A percentile compares a stretch with the other conserved stretches of the same genome.
Conservation (phyloP, 106 monocot genomes). For the Gastrodia elata region DNA sequence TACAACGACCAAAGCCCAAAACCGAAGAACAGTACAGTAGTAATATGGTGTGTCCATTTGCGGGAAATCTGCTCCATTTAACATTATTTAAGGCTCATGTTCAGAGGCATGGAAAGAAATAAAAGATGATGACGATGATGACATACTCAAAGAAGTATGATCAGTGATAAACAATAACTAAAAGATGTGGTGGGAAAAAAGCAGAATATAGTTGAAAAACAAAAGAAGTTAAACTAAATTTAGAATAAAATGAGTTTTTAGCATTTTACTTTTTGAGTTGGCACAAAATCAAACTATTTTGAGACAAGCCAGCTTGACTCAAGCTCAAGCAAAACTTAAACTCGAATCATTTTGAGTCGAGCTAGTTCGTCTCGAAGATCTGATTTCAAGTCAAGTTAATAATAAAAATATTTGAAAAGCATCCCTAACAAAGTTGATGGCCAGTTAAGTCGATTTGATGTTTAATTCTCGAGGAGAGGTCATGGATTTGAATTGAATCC, state of each 20-base stretch:
- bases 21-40: conserved; percentile 74
- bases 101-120: not conserved
- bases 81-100: conserved; percentile 2
- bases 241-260: not conserved
- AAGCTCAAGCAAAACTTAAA: too few species aligned
- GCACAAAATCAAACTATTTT: too few species aligned
- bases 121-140: not conserved
- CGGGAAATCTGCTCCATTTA: conserved; percentile 65
- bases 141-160: not conserved
- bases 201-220: not conserved
- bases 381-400: too few species aligned
- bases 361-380: too few species aligned
- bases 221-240: not conserved
- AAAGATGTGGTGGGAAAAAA: not conserved
- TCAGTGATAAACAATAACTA: not conserved
- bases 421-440: too few species aligned
- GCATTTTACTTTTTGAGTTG: too few species aligned
- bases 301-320: too few species aligned
- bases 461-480: too few species aligned
- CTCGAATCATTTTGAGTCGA: too few species aligned
- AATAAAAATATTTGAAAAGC: too few species aligned
- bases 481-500: too few species aligned
- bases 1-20: conserved; percentile 96
- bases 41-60: conserved; percentile 80
- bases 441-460: too few species aligned